Evolutionary conservation across 345 rosid species (phyloP).

Genomic region (Melaleuca alternifolia): DNA sequence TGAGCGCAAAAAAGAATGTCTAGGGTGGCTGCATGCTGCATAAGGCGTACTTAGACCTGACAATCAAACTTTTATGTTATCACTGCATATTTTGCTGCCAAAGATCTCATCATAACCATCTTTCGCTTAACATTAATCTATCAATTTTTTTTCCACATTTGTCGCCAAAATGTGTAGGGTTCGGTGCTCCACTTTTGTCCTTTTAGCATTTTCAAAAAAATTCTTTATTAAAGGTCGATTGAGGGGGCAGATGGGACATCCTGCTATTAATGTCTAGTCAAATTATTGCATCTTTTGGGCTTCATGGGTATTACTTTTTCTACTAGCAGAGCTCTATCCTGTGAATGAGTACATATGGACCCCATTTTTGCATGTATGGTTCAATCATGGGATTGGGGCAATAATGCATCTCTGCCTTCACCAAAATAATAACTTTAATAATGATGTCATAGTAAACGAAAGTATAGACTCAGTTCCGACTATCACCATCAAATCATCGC

Average conservation of each 20-base stretch:
- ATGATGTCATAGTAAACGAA: too few relatives aligned
- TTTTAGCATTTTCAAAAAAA: too few relatives aligned
- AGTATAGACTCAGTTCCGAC: too few relatives aligned
- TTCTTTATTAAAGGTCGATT: neutral
- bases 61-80: too few relatives aligned
- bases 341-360: neutral
- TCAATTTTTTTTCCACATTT: too few relatives aligned
- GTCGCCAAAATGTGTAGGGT: neutral
- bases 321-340: fast-evolving
- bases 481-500: too few relatives aligned
- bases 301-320: neutral
- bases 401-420: neutral
- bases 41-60: too few relatives aligned
- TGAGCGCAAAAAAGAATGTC: neutral
- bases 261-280: too few relatives aligned
- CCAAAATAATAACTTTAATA: neutral
- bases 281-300: neutral
- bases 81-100: too few relatives aligned
- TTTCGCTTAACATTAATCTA: too few relatives aligned
- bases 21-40: too few relatives aligned
- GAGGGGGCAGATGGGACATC: neutral
- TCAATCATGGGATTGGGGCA: neutral
- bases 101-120: too few relatives aligned
- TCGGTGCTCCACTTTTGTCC: neutral
- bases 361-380: neutral